A percentile compares a stretch with the other conserved stretches of the same genome.
Evolutionary conservation across 1,284 basidiomycete genomes (phyloP).

Genomic region (Boletus holoroseus): DNA sequence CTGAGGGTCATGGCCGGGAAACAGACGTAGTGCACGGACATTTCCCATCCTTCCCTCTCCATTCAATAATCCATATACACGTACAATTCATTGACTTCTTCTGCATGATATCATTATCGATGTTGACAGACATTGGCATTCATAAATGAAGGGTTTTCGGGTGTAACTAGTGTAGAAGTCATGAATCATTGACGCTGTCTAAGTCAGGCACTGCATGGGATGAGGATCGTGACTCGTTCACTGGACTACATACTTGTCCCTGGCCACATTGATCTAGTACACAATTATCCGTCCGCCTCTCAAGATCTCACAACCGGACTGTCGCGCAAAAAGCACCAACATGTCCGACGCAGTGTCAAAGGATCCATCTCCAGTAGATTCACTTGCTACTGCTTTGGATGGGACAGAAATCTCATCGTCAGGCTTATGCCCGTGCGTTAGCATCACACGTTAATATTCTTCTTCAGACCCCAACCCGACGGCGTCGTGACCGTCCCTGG

Average conservation of each 20-base stretch:
- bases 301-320: neutral
- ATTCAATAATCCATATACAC: slow-evolving; percentile 28
- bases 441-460: neutral
- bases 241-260: neutral
- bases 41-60: slow-evolving; percentile 27
- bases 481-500: neutral
- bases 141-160: neutral
- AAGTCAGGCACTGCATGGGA: neutral
- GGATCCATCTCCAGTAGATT: slow-evolving; percentile 6
- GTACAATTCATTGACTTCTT: slow-evolving; percentile 25
- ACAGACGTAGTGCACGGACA: slow-evolving; percentile 40
- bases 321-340: neutral
- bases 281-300: neutral
- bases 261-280: too few species aligned
- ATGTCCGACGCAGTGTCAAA: slow-evolving; percentile 15
- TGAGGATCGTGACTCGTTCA: slow-evolving; percentile 11
- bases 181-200: neutral
- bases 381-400: slow-evolving; percentile 14
- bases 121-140: slow-evolving; percentile 20
- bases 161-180: slow-evolving; percentile 3
- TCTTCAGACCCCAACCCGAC: slow-evolving; percentile 14
- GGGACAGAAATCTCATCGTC: slow-evolving; percentile 22
- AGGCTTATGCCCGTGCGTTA: slow-evolving; percentile 2
- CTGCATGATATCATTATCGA: slow-evolving; percentile 30
- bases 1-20: slow-evolving; percentile 32